A percentile compares a stretch with the other conserved stretches of the same genome.
Evolutionary conservation across 2,329 filamentous ascomycete genomes (phyloP).

Genomic region (Mariannaea elegans): DNA sequence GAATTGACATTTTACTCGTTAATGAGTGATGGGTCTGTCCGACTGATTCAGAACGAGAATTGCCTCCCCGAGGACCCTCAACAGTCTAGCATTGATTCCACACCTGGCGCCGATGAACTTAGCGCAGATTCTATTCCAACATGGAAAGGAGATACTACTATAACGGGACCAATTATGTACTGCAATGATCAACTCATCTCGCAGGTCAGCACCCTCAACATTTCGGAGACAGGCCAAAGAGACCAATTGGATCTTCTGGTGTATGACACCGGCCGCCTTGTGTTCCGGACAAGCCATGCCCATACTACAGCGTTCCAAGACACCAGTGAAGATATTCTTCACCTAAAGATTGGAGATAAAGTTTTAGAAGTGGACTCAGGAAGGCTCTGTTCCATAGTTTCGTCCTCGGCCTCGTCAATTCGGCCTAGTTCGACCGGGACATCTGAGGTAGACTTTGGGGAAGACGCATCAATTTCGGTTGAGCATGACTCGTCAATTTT

Average conservation of each 20-base stretch:
- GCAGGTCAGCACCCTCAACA: background rate
- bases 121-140: background rate
- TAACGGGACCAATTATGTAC: background rate
- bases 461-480: background rate
- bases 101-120: no score
- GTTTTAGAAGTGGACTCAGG: background rate
- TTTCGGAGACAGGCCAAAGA: background rate
- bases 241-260: background rate
- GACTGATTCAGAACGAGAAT: background rate
- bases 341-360: background rate
- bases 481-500: no score
- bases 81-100: background rate
- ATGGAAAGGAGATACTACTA: background rate
- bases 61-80: background rate
- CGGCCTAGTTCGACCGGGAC: no score
- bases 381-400: no score
- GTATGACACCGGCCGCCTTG: constrained; percentile 1
- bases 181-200: background rate
- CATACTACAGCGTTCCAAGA: background rate
- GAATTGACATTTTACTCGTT: background rate
- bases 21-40: constrained; percentile 1
- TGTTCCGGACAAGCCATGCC: constrained; percentile 1
- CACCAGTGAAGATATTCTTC: background rate
- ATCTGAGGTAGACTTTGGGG: background rate
- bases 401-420: no score